phyloP scores from a whole-genome alignment of 208 protist species.

The Leishmania lainsoni region DNA sequence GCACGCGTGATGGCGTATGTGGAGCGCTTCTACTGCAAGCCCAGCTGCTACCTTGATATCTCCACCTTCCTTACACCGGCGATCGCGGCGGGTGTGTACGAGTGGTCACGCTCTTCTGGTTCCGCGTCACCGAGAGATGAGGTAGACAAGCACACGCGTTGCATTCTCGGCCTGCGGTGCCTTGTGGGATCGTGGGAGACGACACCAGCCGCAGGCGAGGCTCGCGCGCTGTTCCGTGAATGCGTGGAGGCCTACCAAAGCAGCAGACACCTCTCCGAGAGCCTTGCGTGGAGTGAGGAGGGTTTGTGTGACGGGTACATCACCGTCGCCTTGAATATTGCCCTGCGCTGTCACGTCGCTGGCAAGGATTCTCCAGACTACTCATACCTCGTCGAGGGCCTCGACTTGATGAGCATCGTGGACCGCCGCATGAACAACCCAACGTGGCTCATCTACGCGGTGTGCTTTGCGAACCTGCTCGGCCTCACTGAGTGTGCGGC shows the following conservation, averaged over 20 bases:
- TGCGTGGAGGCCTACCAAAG: slow-evolving; percentile 53
- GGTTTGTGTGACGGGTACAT: slow-evolving; percentile 86
- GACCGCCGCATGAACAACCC: slow-evolving; percentile 82
- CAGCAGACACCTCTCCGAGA: slow-evolving; percentile 51
- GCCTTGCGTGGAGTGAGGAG: slow-evolving; percentile 83
- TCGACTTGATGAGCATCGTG: slow-evolving; percentile 54
- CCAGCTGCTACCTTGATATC: slow-evolving; percentile 85
- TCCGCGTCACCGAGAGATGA: slow-evolving; percentile 6
- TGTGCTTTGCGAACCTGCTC: slow-evolving; percentile 70
- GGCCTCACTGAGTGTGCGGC: slow-evolving; percentile 67
- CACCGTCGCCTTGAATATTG: slow-evolving; percentile 68
- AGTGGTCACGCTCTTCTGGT: slow-evolving; percentile 44
- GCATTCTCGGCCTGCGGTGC: slow-evolving; percentile 77
- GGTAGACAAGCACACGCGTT: slow-evolving; percentile 49
- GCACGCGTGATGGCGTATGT: slow-evolving; percentile 62
- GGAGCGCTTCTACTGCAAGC: slow-evolving; percentile 70
- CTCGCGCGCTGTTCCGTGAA: slow-evolving; percentile 46
- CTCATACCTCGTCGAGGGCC: slow-evolving; percentile 46
- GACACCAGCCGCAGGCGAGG: slow-evolving; percentile 32
- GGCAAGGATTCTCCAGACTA: slow-evolving; percentile 20
- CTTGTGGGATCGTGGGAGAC: slow-evolving; percentile 66
- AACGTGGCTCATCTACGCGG: slow-evolving; percentile 73
- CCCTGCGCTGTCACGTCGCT: slow-evolving; percentile 63
- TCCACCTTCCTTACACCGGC: slow-evolving; percentile 72
- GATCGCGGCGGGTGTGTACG: slow-evolving; percentile 55